Conservation (phyloP, 768 basidiomycete species). For the Russula sp. region DNA sequence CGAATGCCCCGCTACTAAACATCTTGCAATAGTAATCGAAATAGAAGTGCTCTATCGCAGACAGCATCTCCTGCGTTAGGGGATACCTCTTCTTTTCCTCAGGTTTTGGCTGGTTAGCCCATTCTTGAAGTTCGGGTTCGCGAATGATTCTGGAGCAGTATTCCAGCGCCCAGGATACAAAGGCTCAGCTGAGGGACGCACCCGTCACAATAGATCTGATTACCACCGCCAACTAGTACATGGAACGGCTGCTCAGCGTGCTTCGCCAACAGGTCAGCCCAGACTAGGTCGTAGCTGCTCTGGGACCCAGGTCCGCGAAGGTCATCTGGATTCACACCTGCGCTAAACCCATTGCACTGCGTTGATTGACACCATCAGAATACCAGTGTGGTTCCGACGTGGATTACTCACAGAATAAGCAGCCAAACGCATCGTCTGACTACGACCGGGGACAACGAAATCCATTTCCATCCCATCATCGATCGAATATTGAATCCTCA, state of each 20-base stretch:
- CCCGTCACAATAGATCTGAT: conserved; percentile 87
- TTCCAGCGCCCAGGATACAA: background rate
- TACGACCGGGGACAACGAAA: conserved; percentile 77
- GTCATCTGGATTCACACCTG: conserved; percentile 85
- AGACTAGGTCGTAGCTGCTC: conserved; percentile 84
- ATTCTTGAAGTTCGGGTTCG: conserved; percentile 85
- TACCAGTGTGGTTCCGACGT: background rate
- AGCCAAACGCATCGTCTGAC: conserved; percentile 88
- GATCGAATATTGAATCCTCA: conserved; percentile 73
- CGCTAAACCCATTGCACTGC: conserved; percentile 84
- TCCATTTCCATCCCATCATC: conserved; percentile 71
- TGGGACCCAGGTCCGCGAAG: conserved; percentile 77
- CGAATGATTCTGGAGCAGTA: conserved; percentile 52
- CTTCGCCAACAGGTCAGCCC: conserved; percentile 84
- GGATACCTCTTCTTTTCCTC: conserved; percentile 52
- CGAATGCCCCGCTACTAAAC: conserved; percentile 87
- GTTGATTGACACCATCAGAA: conserved; percentile 2
- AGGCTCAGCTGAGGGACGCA: conserved; percentile 30
- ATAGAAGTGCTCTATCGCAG: conserved; percentile 79
- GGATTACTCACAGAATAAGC: conserved; percentile 62
- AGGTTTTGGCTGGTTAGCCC: conserved; percentile 59
- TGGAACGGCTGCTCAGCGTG: conserved; percentile 83
- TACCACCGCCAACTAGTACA: conserved; percentile 90
- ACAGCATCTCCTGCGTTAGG: conserved; percentile 64
- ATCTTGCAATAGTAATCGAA: conserved; percentile 87